These are phyloP conservation scores for Aspergillus sclerotialis DNA, from an alignment of 2,329 filamentous ascomycete genomes.

Conservation along the genomic window DNA sequence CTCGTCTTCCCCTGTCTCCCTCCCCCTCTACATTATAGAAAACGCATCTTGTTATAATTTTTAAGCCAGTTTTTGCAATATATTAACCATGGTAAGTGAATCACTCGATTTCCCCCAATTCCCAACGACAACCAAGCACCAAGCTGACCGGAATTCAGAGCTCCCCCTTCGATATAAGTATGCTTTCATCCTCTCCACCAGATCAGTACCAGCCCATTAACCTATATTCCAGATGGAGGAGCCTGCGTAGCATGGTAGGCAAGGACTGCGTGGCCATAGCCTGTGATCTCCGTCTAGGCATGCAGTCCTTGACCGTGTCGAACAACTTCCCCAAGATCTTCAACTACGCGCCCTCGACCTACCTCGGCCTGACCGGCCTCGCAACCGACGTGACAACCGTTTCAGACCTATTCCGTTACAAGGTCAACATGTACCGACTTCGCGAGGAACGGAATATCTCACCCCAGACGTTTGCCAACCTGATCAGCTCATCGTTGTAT, in stretches of 20 bases:
- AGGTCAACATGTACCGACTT: slow-evolving; percentile 99
- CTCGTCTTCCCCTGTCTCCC: slow-evolving; percentile 9
- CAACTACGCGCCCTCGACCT: slow-evolving; percentile 83
- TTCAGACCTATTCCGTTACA: slow-evolving; percentile 96
- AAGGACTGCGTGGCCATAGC: slow-evolving; percentile 99
- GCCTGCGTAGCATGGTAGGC: slow-evolving; percentile 97
- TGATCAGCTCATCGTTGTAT: slow-evolving; percentile 85
- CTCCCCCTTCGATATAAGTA: slow-evolving; percentile 95
- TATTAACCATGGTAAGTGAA: too few relatives aligned
- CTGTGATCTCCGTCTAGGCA: slow-evolving; percentile 94
- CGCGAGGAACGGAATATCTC: slow-evolving; percentile 96
- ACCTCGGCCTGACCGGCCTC: slow-evolving; percentile 90
- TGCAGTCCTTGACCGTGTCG: slow-evolving; percentile 93
- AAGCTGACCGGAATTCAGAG: slow-evolving; percentile 51
- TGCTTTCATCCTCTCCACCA: slow-evolving; percentile 22
- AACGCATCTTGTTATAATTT: too few relatives aligned
- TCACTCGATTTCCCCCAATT: too few relatives aligned
- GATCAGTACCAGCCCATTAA: slow-evolving; percentile 6
- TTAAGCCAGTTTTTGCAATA: too few relatives aligned
- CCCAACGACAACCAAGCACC: too few relatives aligned
- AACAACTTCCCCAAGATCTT: slow-evolving; percentile 99
- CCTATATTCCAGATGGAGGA: slow-evolving; percentile 58
- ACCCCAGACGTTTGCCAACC: slow-evolving; percentile 90
- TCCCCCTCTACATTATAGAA: slow-evolving; percentile 2
- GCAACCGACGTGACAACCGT: slow-evolving; percentile 94